Base-by-base conservation (phyloP, 169 alveolate genomes). In the Besnoitia besnoiti region DNA sequence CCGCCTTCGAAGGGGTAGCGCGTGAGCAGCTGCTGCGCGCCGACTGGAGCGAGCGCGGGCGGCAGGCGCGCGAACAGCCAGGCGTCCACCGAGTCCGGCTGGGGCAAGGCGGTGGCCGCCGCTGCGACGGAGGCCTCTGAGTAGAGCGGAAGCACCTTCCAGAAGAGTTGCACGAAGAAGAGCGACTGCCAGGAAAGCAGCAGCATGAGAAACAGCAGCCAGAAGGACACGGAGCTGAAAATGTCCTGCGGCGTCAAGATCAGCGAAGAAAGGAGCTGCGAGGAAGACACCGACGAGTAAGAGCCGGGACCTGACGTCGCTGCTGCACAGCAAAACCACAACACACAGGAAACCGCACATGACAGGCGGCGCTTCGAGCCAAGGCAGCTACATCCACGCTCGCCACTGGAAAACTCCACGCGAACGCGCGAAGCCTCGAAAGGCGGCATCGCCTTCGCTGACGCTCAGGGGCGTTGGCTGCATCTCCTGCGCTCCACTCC, bases 171-270 rank as follows among this genome's bases (percentile, higher is more conserved):
- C 14, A 89, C 88, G 61, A 91, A 89, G 35, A 91, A 42, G 42
- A 91, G 91, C 46, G 94, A 91, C 67, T 91, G 94, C 94, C 94
- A 91, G 14, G 91, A 91, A 35, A 91, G 82, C 61, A 91, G 61
- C 80, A 91, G 87, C 94, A 91, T 91, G 88, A 80, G 75, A 49
- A 91, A 91, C 67, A 91, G 87, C 59, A 80, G 89, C 94, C 94
- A 91, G 51, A 91, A 91, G 35, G 94, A 91, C 3, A 80, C 80
- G 24, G 94, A 91, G 85, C 94, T 91, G 88, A 85, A 84, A 19
- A 91, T 89, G 51, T 91, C 94, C 80, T 91, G 94, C 40, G 94
- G 94, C 7, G 94, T 91, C 50, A 91, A 87, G 79, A 91, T 91
- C 80, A 91, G 77, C 30, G 94, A 80, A n/a, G 94, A 80, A 16